These are phyloP conservation scores for Discostella stelligera DNA, from an alignment of 352 stramenopile species.

Conservation along the genomic window DNA sequence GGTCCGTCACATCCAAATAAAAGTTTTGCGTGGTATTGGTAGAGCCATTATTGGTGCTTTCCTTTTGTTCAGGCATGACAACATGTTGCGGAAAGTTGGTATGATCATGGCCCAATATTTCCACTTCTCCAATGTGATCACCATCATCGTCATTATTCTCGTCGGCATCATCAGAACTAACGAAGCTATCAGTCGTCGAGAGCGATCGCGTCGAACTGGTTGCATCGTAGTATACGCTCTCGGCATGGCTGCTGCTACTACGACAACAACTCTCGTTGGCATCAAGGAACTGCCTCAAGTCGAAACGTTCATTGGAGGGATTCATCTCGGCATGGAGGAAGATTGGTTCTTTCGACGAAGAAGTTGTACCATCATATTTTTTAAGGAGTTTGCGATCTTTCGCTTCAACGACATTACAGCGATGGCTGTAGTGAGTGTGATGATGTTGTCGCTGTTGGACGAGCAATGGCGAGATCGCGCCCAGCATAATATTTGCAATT, in stretches of 20 bases:
- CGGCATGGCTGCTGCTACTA: not conserved
- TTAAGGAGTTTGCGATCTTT: not conserved
- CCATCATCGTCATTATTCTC: not conserved
- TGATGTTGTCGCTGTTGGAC: not conserved
- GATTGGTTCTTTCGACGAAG: not conserved
- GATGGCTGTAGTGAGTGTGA: too few relatives aligned
- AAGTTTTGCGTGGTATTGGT: not conserved
- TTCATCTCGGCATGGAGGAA: not conserved
- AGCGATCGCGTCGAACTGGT: not conserved
- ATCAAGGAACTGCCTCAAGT: not conserved
- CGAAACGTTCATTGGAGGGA: not conserved
- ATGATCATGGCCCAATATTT: too few relatives aligned
- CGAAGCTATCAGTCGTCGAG: slow-evolving; percentile 8
- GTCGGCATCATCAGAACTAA: not conserved
- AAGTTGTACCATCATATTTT: not conserved
- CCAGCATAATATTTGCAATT: not conserved
- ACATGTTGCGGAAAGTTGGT: not conserved
- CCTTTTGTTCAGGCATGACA: not conserved
- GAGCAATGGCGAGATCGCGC: not conserved
- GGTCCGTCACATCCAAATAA: slow-evolving; percentile 31
- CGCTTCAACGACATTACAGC: not conserved
- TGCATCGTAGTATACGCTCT: slow-evolving; percentile 18
- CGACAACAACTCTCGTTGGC: not conserved
- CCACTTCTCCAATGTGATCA: not conserved
- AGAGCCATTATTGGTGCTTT: not conserved